Percentiles rank a stretch among this genome's conserved stretches.
Conservation (phyloP, 2,329 filamentous ascomycete species). For the Amylocarpus encephaloides region DNA sequence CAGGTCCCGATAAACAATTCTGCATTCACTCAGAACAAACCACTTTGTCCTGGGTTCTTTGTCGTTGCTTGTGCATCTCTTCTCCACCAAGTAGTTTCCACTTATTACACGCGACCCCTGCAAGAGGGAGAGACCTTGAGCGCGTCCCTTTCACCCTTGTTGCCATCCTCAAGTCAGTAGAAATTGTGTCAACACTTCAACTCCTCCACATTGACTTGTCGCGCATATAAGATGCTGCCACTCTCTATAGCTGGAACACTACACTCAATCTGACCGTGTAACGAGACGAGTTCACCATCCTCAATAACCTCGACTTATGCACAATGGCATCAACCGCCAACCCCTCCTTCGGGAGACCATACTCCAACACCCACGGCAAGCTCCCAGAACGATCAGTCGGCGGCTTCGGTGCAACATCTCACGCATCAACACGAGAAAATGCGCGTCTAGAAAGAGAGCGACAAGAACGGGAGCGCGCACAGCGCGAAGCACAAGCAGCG, state of each 20-base stretch:
- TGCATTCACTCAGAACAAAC: background rate
- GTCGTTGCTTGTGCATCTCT: no score
- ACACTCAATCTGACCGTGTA: background rate
- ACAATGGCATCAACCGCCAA: conserved; percentile 42
- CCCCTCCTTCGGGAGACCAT: conserved; percentile 44
- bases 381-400: conserved; percentile 41
- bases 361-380: conserved; percentile 39
- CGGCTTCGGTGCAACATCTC: conserved; percentile 31
- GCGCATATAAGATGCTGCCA: no score
- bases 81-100: no score
- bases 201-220: no score
- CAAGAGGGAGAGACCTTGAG: no score
- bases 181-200: no score
- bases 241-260: no score
- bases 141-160: no score
- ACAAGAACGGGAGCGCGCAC: conserved; percentile 27
- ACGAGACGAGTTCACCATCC: background rate
- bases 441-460: conserved; percentile 37
- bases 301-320: background rate
- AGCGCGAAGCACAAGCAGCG: conserved; percentile 14
- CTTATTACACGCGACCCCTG: no score
- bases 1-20: conserved; percentile 1
- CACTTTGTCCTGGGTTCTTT: background rate
- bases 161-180: no score
- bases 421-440: conserved; percentile 27